Conservation (phyloP, 345 rosid genomes). For the Geranium brycei region DNA sequence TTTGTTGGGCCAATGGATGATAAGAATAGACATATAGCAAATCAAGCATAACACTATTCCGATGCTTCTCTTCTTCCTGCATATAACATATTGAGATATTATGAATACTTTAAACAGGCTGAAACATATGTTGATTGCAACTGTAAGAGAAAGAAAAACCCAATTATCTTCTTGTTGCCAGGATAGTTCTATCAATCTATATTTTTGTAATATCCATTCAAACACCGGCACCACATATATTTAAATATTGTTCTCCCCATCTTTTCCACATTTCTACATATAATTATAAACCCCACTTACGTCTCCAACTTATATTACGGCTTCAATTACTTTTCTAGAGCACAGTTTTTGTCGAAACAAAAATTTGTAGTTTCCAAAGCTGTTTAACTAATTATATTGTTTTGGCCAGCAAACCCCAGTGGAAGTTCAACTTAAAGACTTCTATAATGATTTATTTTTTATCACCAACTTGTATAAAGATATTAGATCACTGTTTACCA, state of each 20-base stretch:
- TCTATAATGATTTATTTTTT: neutral
- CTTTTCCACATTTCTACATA: too few species aligned
- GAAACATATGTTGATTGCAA: neutral
- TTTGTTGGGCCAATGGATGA: constrained; percentile 53
- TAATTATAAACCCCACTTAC: too few species aligned
- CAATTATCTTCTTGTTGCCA: neutral
- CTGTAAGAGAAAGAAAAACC: neutral
- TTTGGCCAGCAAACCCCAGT: neutral
- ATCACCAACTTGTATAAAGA: neutral
- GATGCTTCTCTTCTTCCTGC: constrained; percentile 67
- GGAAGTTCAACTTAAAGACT: neutral
- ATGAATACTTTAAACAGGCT: neutral
- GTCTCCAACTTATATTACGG: too few species aligned
- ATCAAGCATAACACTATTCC: constrained; percentile 86
- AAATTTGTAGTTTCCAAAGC: neutral
- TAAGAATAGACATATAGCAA: constrained; percentile 53
- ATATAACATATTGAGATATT: constrained; percentile 3
- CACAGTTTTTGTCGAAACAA: too few species aligned
- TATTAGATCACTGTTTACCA: neutral
- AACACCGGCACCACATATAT: too few species aligned
- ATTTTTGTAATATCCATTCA: too few species aligned
- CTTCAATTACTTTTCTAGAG: too few species aligned
- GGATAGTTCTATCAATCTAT: neutral
- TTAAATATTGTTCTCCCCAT: too few species aligned
- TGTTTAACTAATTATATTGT: neutral